Evolutionary conservation across 257 asterid species (phyloP).

Genomic region (Echites panduratus): DNA sequence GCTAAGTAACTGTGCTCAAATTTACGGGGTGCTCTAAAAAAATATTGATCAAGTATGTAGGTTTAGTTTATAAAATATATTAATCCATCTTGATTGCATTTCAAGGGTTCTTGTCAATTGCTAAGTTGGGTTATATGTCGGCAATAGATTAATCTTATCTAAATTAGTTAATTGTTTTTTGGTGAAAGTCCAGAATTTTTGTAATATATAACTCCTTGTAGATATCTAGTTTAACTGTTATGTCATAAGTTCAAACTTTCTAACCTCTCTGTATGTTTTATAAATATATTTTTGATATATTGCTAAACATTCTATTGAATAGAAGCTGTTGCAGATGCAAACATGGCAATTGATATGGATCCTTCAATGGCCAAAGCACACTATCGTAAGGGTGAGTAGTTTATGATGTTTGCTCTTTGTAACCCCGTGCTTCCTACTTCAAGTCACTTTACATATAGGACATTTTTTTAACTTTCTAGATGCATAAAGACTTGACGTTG

Average conservation of each 20-base stretch:
- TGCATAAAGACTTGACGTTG: background rate
- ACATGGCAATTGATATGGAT: conserved; percentile 67
- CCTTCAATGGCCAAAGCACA: conserved; percentile 75
- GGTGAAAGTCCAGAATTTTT: too few relatives aligned
- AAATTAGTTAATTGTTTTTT: background rate
- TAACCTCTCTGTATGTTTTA: too few relatives aligned
- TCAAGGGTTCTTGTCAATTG: background rate
- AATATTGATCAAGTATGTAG: too few relatives aligned
- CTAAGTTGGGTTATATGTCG: background rate
- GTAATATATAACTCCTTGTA: background rate
- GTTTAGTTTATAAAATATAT: too few relatives aligned
- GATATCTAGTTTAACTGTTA: background rate
- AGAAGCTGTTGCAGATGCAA: conserved; percentile 94
- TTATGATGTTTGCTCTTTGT: background rate
- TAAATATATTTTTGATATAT: background rate
- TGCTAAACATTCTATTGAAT: conserved; percentile 16
- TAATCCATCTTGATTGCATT: too few relatives aligned
- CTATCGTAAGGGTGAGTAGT: conserved; percentile 83
- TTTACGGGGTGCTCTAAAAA: too few relatives aligned
- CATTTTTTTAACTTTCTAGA: background rate
- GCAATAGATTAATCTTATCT: background rate
- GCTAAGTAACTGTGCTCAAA: too few relatives aligned
- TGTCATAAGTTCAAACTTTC: background rate
- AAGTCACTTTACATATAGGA: background rate
- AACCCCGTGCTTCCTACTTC: background rate